A percentile compares a stretch with the other conserved stretches of the same genome.
Conservation (phyloP, 805 yeast genomes). For the Candida koratica region DNA sequence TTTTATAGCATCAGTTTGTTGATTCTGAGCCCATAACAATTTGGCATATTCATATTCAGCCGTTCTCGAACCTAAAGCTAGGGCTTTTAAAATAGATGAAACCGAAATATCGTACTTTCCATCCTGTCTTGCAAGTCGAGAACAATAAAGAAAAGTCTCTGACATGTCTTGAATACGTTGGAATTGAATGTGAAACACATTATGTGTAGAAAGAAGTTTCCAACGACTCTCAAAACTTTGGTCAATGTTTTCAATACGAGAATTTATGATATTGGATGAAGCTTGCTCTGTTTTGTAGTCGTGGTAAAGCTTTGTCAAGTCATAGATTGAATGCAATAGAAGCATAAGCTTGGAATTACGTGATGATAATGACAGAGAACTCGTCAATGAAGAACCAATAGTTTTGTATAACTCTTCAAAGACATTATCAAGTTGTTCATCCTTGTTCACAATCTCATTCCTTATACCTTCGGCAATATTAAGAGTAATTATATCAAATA, state of each 20-base stretch:
- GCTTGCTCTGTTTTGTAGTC: slow-evolving; percentile 1
- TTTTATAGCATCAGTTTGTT: slow-evolving; percentile 77
- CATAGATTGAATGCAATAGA: slow-evolving; percentile 36
- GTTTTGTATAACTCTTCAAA: slow-evolving; percentile 50
- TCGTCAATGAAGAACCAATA: slow-evolving; percentile 56
- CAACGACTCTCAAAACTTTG: slow-evolving; percentile 55
- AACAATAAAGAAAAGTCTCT: slow-evolving; percentile 53
- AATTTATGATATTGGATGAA: slow-evolving; percentile 18
- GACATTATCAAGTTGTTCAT: neutral
- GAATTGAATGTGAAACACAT: slow-evolving; percentile 15
- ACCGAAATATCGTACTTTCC: slow-evolving; percentile 71
- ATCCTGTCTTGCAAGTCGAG: slow-evolving; percentile 63
- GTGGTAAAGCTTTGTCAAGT: slow-evolving; percentile 25
- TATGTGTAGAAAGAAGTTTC: slow-evolving; percentile 55
- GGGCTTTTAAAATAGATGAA: slow-evolving; percentile 59
- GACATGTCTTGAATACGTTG: slow-evolving; percentile 24
- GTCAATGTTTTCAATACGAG: slow-evolving; percentile 33
- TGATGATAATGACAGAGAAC: slow-evolving; percentile 36
- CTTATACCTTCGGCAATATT: slow-evolving; percentile 48
- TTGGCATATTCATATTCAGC: slow-evolving; percentile 77
- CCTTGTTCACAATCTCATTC: slow-evolving; percentile 3
- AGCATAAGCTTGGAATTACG: slow-evolving; percentile 34
- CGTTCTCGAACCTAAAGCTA: slow-evolving; percentile 29
- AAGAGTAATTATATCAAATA: slow-evolving; percentile 55
- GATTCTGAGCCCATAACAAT: slow-evolving; percentile 85